Base-by-base conservation (phyloP, 768 basidiomycete genomes). In the Mrakia hoshinonis region DNA sequence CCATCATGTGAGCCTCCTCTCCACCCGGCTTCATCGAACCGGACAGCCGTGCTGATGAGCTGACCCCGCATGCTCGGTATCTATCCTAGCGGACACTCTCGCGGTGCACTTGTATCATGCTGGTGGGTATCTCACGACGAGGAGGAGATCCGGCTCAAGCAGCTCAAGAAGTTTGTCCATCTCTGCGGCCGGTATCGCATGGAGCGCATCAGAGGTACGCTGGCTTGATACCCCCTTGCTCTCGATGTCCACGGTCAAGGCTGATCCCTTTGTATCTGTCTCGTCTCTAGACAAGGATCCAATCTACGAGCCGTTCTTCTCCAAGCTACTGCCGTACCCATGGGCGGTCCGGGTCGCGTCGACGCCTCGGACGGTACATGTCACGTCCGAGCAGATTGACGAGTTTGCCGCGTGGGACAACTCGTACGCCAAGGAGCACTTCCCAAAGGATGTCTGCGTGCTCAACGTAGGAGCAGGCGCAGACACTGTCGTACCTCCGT, bases 171-270 rank as follows among this genome's bases (percentile, higher is more conserved):
- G 7, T 87, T 87, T 68, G 86, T 91, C 51, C 91, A 91, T 75
- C 86, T 84, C 31, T 86, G 89, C 22, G 89, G 86, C 7, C 84
- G 91, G 65, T 91, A 90, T 77, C 83, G 89, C 72, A 91, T 92
- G 90, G 78, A 82, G 73, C 47, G 52, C 61, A 60, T 61, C n/a
- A 43, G 43, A 43, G 43, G 43, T 43, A 15, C 6, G 43, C 6
- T 64, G 24, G 29, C 36, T 66, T 51, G 6, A 67, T 38, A n/a
- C 22, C 24, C 43, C 24, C n/a, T 54, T 24, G 29, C 26, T 60
- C 18, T 47, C 34, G 29, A 24, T 5, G 29, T 34, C 1, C 46
- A 11, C 13, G 1, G 20, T 13, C 1, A 12, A 29, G 13, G 6
- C 20, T 34, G 13, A 31, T 1, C 58, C 36, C 34, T 36, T 18